Percentiles rank a stretch among this genome's conserved stretches.
phyloP scores from a whole-genome alignment of 441 rosid genomes.

The Capsella rubella region DNA sequence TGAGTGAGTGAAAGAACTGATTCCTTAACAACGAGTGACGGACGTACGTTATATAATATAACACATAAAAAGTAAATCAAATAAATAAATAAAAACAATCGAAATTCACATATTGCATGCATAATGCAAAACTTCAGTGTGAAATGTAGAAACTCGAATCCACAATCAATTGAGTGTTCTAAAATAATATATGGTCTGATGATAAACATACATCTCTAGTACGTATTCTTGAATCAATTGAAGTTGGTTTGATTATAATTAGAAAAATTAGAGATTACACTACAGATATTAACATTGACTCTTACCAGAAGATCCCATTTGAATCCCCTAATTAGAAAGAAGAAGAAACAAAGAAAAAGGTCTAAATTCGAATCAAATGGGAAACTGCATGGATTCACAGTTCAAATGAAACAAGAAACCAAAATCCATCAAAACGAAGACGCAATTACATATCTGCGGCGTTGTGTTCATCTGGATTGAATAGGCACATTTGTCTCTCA shows the following conservation, averaged over 20 bases:
- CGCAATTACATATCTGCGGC: slow-evolving; percentile 19
- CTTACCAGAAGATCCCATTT: neutral
- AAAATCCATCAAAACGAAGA: slow-evolving; percentile 21
- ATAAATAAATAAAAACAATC: neutral
- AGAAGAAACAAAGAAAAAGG: neutral
- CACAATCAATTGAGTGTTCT: neutral
- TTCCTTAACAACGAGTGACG: slow-evolving; percentile 14
- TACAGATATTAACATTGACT: slow-evolving; percentile 1
- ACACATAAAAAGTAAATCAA: neutral
- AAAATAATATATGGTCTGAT: neutral
- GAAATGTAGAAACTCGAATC: slow-evolving; percentile 4
- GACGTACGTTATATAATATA: neutral
- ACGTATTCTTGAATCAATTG: neutral
- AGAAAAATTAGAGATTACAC: neutral
- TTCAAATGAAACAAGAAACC: slow-evolving; percentile 23
- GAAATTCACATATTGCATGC: slow-evolving; percentile 21
- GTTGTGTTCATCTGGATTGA: slow-evolving; percentile 10
- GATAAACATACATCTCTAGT: too few relatives aligned
- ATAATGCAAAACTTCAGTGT: slow-evolving; percentile 6
- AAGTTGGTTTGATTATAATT: neutral
- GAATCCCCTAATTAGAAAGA: neutral
- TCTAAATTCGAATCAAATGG: neutral
- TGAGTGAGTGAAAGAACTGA: neutral
- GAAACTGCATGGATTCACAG: slow-evolving; percentile 33
- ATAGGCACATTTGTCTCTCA: slow-evolving; percentile 1